Base-by-base conservation (phyloP, 352 stramenopile genomes). In the Pythium scleroteichum region DNA sequence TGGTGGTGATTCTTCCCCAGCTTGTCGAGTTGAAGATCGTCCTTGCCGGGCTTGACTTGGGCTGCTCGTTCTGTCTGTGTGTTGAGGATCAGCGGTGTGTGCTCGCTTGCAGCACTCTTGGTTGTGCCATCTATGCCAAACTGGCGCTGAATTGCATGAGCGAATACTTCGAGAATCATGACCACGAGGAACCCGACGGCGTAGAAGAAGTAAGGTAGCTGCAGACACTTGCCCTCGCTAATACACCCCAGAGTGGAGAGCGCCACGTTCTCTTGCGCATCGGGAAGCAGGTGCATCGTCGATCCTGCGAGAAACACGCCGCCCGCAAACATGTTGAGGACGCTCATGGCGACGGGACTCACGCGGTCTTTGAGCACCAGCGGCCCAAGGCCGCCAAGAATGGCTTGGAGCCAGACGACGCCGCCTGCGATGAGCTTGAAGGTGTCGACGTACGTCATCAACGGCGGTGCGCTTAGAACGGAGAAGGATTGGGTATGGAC, bases 181-280 rank as follows among this genome's bases (percentile, higher is more conserved):
- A 94, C 76, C 49, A 90, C 52, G 39, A 92, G 64, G 51, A 94
- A 94, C 40, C 85, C 85, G 42, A 76, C 61, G 32, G 73, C 81
- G 53, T 89, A 94, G 53, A 94, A 90, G 59, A 92, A 88, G 72
- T 90, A 88, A 46, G 82, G 78, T 66, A 82, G 87, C 59, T 83
- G 73, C 51, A 94, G 86, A 63, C 82, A 92, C 57, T 75, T 76
- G 48, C 59, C 69, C 45, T 72, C 60, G 8, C 58, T 50, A 0
- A 80, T 64, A 49, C 85, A 91, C 1, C 73, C 72, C 54, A 71
- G 79, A 7, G 58, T 42, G 0, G 64, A 68, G 12, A 94, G 77
- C 47, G 81, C 78, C 42, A 58, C 47, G 60, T 94, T 92, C 50
- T 74, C 68, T 49, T 89, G 78, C 23, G 85, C 82, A 48, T 94